These are phyloP conservation scores for Asterochloris sp. DNA, from an alignment of 139 green algal genomes.

Conservation along the genomic window DNA sequence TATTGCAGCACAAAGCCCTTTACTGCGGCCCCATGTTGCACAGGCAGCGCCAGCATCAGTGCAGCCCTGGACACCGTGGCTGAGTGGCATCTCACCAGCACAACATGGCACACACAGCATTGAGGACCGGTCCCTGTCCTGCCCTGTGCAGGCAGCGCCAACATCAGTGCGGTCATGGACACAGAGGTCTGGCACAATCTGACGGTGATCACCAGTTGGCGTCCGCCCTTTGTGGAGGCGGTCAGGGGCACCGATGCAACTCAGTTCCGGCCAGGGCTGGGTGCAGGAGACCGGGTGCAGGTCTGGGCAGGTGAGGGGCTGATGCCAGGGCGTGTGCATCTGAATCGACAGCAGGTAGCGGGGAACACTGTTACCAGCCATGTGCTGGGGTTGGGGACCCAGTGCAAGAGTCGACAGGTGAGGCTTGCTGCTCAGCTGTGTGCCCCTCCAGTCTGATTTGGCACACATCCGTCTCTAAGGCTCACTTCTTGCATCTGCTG, in stretches of 20 bases:
- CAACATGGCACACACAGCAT: no score
- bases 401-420: no score
- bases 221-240: conserved; percentile 23
- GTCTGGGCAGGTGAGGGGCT: conserved; percentile 38
- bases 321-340: no score
- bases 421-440: no score
- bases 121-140: neutral
- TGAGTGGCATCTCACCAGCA: conserved; percentile 25
- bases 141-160: conserved; percentile 19
- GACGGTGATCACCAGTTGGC: conserved; percentile 26
- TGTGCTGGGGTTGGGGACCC: no score
- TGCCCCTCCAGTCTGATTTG: no score
- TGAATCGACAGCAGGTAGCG: no score
- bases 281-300: conserved; percentile 20
- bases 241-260: conserved; percentile 33
- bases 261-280: conserved; percentile 37
- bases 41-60: conserved; percentile 21
- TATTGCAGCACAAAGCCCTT: neutral
- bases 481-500: no score
- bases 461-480: no score
- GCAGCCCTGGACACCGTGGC: conserved; percentile 20
- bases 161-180: conserved; percentile 26
- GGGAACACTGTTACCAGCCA: no score
- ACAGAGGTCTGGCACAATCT: conserved; percentile 29
- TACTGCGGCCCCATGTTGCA: neutral